These are phyloP conservation scores for Bacidia gigantensis DNA, from an alignment of 495 filamentous ascomycete species.

Conservation along the genomic window DNA sequence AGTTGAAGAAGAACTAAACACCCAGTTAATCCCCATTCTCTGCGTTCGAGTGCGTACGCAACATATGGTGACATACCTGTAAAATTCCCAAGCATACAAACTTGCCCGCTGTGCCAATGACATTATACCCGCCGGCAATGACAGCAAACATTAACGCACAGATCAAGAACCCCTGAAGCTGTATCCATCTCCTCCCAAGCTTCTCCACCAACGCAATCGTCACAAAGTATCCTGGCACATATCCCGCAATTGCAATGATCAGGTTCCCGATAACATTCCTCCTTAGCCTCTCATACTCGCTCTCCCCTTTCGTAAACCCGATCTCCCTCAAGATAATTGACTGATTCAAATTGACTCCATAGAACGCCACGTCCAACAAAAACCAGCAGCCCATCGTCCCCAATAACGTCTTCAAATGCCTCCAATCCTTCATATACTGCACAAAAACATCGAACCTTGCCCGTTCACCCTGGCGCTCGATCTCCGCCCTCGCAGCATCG, in stretches of 20 bases:
- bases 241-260: constrained; percentile 25
- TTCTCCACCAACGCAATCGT: constrained; percentile 25
- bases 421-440: no score
- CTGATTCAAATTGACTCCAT: no score
- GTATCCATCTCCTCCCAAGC: constrained; percentile 23
- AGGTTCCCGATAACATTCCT: constrained; percentile 25
- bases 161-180: constrained; percentile 20
- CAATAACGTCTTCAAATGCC: no score
- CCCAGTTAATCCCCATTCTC: neutral
- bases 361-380: no score
- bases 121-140: constrained; percentile 22
- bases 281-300: constrained; percentile 22
- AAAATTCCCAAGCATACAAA: constrained; percentile 23
- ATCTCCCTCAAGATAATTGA: constrained; percentile 24
- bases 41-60: neutral
- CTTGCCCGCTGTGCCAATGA: constrained; percentile 22
- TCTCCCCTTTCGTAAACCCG: constrained; percentile 22
- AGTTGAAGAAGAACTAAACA: constrained; percentile 16
- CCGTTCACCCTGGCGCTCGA: no score
- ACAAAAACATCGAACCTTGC: no score
- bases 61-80: constrained; percentile 10
- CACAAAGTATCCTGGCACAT: constrained; percentile 26
- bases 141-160: constrained; percentile 24
- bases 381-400: no score
- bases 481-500: no score